Evolutionary conservation across 2,329 filamentous ascomycete species (phyloP).

Genomic region (Juglanconis sp.): DNA sequence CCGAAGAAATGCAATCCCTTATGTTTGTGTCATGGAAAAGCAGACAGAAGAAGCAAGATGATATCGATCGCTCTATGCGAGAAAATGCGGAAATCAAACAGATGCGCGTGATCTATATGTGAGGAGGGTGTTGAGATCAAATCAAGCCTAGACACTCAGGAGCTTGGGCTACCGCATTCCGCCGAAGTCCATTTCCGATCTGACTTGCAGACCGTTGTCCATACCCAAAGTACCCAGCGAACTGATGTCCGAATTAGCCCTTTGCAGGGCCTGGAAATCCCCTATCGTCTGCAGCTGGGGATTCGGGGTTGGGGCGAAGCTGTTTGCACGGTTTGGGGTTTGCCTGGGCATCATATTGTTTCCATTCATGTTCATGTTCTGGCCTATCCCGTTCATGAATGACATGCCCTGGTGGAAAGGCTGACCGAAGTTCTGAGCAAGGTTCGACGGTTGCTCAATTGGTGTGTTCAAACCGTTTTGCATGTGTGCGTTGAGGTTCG

Average conservation of each 20-base stretch:
- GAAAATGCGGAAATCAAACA: not conserved
- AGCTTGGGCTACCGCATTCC: constrained; percentile 29
- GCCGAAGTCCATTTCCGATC: constrained; percentile 39
- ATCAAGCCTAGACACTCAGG: not conserved
- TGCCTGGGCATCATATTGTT: constrained; percentile 31
- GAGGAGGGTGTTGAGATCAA: not conserved
- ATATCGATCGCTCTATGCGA: not conserved
- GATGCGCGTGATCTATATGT: not conserved
- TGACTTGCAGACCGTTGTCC: constrained; percentile 26
- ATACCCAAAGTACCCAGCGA: constrained; percentile 33
- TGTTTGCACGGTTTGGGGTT: constrained; percentile 35
- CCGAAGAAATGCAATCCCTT: not conserved
- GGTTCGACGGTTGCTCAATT: constrained; percentile 30
- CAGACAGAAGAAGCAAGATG: not conserved
- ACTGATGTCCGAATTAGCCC: constrained; percentile 39
- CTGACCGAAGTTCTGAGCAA: constrained; percentile 26
- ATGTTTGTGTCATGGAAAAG: not conserved
- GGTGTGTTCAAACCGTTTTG: constrained; percentile 30
- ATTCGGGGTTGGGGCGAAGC: constrained; percentile 34
- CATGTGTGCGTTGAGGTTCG: constrained; percentile 32
- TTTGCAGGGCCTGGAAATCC: constrained; percentile 49
- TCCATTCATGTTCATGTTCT: constrained; percentile 13
- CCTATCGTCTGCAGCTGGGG: constrained; percentile 42
- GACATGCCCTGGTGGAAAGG: constrained; percentile 24
- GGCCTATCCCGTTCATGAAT: constrained; percentile 23